Base-by-base conservation (phyloP, 2,329 filamentous ascomycete species). In the Chaetoscypha palmicola region DNA sequence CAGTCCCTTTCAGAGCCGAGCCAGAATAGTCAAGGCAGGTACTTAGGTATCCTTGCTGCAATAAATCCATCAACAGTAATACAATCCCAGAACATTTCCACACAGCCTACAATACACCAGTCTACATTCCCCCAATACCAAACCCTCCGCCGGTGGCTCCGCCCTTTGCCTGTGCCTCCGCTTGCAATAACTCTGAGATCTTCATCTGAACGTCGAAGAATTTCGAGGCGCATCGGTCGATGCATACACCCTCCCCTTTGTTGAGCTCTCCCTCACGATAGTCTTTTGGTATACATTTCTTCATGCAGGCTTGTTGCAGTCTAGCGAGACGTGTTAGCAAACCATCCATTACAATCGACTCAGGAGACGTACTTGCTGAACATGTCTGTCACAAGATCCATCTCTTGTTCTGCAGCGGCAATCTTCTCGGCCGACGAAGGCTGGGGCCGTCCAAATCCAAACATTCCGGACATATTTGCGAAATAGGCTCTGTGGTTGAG, bases 181-280 rank as follows among this genome's bases (percentile, higher is more conserved):
- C 80, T 70, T 96, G 89, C 81, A 97, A 89, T 71, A 94, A 87
- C 71, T 97, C 90, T 61, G 86, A 91, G 48, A 97, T 87, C 74
- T 96, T 97, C 74, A 95, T 81, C 67, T 95, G 94, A 62, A 95
- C 90, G 59, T 97, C 91, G 71, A 98, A 96, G 74, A 97, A 98
- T 74, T 98, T 98, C 63, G 86, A 78, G 46, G 94, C 86, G 71
- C 94, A 98, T 62, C 92, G 87, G 72, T 98, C 92, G 58, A 98
- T 81, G 73, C 94, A 98, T 59, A 98, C 92, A 57, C 85, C 89
- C 71, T 98, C 92, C 75, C 90, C 94, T 74, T 98, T 98, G 79
- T 96, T 95, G 62, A 98, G 81, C 59, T 98, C 91, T 66, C 79
- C 81, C 73, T 98, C 92, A 66, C 89, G 88, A 79, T 97, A 98